These are phyloP conservation scores for Acorus gramineus DNA, from an alignment of 106 monocot genomes.

Conservation along the genomic window DNA sequence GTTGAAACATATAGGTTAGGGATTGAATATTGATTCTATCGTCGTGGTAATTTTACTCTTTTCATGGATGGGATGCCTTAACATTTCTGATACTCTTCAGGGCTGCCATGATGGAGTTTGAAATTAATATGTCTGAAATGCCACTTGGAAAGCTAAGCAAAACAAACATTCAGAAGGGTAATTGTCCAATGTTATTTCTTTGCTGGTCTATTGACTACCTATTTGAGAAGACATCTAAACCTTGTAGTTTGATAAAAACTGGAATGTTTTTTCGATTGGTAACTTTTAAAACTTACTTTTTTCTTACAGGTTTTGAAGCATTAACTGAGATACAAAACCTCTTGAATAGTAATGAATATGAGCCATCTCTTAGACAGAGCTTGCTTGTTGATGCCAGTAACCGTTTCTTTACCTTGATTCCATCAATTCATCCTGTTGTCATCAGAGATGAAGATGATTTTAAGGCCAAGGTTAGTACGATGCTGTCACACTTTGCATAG, in stretches of 20 bases:
- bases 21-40: neutral
- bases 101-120: conserved; percentile 97
- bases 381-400: conserved; percentile 91
- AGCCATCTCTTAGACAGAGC: conserved; percentile 54
- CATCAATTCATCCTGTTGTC: conserved; percentile 91
- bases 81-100: conserved; percentile 23
- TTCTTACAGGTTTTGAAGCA: conserved; percentile 86
- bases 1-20: conserved; percentile 86
- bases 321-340: conserved; percentile 93
- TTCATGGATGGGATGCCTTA: neutral
- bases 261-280: too few species aligned
- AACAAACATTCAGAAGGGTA: conserved; percentile 90
- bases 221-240: too few species aligned
- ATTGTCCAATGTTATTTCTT: too few species aligned
- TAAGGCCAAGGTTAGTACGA: conserved; percentile 46
- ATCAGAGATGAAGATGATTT: conserved; percentile 79
- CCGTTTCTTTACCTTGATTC: conserved; percentile 97
- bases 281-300: neutral
- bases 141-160: conserved; percentile 98
- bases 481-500: neutral
- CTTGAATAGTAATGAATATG: conserved; percentile 27
- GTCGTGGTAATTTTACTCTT: neutral
- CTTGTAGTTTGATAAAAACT: too few species aligned
- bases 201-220: too few species aligned
- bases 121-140: conserved; percentile 97